Percentiles rank a stretch among this genome's conserved stretches.
phyloP scores from a whole-genome alignment of 1,139 yeast genomes.

The Arxiozyma telluris region DNA sequence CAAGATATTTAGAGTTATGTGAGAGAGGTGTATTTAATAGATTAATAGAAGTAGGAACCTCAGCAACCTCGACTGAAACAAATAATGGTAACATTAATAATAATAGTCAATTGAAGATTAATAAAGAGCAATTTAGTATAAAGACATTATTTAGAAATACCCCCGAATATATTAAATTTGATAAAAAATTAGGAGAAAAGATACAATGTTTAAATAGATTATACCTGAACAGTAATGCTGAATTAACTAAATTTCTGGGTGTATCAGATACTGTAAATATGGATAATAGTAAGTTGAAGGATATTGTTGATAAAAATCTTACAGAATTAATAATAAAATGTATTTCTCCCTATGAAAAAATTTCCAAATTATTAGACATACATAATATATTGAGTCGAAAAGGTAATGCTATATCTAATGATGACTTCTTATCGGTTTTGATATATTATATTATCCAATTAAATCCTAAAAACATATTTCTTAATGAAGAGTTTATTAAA shows the following conservation, averaged over 20 bases:
- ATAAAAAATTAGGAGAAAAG: constrained; percentile 21
- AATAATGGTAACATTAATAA: not conserved
- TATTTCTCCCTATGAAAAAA: constrained; percentile 27
- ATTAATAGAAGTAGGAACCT: constrained; percentile 27
- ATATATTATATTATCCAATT: constrained; percentile 42
- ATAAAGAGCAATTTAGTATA: constrained; percentile 12
- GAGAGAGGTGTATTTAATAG: constrained; percentile 24
- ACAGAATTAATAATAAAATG: constrained; percentile 15
- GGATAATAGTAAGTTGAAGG: constrained; percentile 6
- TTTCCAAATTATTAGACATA: constrained; percentile 17
- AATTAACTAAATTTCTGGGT: constrained; percentile 21
- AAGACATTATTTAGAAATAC: constrained; percentile 25
- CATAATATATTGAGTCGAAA: constrained; percentile 22
- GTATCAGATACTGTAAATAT: constrained; percentile 9
- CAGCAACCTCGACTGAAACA: constrained; percentile 16
- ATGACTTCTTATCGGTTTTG: constrained; percentile 47
- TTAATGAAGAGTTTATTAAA: constrained; percentile 46
- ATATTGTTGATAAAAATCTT: constrained; percentile 12
- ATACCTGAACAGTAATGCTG: constrained; percentile 14
- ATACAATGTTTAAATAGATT: constrained; percentile 16
- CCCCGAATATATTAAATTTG: constrained; percentile 26
- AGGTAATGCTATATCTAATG: constrained; percentile 30
- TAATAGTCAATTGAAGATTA: constrained; percentile 2
- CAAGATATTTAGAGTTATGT: constrained; percentile 27
- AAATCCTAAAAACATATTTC: constrained; percentile 36